phyloP scores from a whole-genome alignment of 2,329 filamentous ascomycete species.

The Cladosporium sphaerospermum region DNA sequence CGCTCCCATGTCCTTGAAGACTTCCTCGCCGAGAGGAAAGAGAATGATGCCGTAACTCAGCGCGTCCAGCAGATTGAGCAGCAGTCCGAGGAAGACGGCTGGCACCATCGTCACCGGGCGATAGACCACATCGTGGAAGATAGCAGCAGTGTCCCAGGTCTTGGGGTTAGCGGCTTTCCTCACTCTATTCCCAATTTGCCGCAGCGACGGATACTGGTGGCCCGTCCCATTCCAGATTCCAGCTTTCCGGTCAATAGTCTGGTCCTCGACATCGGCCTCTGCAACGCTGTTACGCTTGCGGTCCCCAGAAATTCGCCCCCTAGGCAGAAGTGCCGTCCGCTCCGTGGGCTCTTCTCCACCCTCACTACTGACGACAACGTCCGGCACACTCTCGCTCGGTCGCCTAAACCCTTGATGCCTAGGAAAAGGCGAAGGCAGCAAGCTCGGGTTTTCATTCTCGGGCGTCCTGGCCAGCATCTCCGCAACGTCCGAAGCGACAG shows the following conservation, averaged over 20 bases:
- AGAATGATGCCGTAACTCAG: constrained; percentile 88
- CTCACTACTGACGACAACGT: constrained; percentile 25
- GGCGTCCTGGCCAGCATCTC: constrained; percentile 9
- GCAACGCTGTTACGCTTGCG: constrained; percentile 20
- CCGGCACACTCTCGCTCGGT: constrained; percentile 17
- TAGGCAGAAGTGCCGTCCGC: constrained; percentile 32
- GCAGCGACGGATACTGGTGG: constrained; percentile 25
- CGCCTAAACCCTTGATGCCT: neutral
- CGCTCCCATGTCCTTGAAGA: constrained; percentile 79
- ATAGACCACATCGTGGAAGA: constrained; percentile 60
- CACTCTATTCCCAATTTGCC: constrained; percentile 1
- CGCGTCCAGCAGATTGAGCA: constrained; percentile 90
- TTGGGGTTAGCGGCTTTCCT: constrained; percentile 53
- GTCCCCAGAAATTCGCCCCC: constrained; percentile 20
- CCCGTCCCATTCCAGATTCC: constrained; percentile 26
- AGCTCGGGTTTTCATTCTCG: neutral
- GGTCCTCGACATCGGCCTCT: constrained; percentile 23
- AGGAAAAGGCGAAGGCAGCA: constrained; percentile 1
- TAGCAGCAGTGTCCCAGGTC: constrained; percentile 61
- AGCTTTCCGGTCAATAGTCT: constrained; percentile 6
- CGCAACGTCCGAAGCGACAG: constrained; percentile 1
- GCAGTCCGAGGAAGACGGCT: constrained; percentile 77
- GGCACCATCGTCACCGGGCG: constrained; percentile 68
- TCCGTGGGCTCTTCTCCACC: constrained; percentile 22
- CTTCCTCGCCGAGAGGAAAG: constrained; percentile 79